Base-by-base conservation (phyloP, 2,329 filamentous ascomycete genomes). In the Penicillium vulpinum region DNA sequence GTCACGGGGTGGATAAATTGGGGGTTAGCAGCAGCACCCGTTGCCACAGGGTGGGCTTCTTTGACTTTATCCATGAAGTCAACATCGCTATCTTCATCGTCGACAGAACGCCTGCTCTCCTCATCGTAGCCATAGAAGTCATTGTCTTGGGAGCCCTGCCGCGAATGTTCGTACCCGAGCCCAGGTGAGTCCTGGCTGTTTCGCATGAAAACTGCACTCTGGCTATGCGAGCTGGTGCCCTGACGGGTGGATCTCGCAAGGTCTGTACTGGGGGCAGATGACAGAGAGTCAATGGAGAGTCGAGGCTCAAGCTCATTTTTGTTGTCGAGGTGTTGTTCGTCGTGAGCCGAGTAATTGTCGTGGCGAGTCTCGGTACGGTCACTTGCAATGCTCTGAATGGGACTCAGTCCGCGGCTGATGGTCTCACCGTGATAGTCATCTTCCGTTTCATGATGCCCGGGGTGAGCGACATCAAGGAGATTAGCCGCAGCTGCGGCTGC, bases 371-470 rank as follows among this genome's bases (percentile, higher is more conserved):
- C 85, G 66, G 92, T 87, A 4, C 85, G 88, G 67, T 92, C 93
- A 60, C 92, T 94, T 11, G 91, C 93, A 16, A 96, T 90, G 67
- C 92, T 97, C 64, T 94, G 92, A 58, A 96, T 92, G 0, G 93
- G 93, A 70, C 92, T 97, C 47, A 95, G 77, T 11, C 87, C 88
- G 40, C 90, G 88, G 51, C 85, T 83, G 63, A 88, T 85, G 11
- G 85, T 82, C 65, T 87, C 83, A 61, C 90, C 88, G 43, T 67
- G 61, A 50, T 78, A 77, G 24, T 78, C 80, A 39, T 75, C 75
- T 36, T 78, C 76, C 16, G 80, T 77, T 4, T 78, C 76, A 54
- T 83, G 81, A 59, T 82, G 80, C 18, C 80, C 81, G 9, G 81
- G 75, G 44, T 73, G 70, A 31, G 65, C 49, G 44, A 58, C 62